Percentiles rank a stretch among this genome's conserved stretches.
These are phyloP conservation scores for Periconia sp. DNA, from an alignment of 2,329 filamentous ascomycete species.

Conservation along the genomic window DNA sequence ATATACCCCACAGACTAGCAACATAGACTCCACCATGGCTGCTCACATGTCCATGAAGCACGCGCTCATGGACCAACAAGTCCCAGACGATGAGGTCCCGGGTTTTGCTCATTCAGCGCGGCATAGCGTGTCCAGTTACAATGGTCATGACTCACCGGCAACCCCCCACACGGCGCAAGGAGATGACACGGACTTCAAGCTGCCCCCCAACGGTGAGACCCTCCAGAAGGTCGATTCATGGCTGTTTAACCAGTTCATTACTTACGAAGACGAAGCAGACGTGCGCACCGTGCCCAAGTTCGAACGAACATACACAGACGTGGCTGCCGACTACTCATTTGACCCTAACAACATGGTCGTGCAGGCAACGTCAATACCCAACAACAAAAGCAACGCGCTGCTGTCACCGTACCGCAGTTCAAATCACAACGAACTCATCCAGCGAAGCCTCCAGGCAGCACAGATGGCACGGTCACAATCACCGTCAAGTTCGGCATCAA, in stretches of 20 bases:
- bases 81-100: constrained; percentile 51
- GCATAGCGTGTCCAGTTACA: constrained; percentile 61
- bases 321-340: constrained; percentile 83
- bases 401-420: constrained; percentile 54
- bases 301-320: constrained; percentile 82
- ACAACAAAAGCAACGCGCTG: constrained; percentile 54
- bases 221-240: constrained; percentile 44
- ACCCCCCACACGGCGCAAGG: constrained; percentile 60
- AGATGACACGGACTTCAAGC: constrained; percentile 56
- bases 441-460: constrained; percentile 75
- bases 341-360: constrained; percentile 67
- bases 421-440: constrained; percentile 58
- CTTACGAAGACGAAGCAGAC: constrained; percentile 58
- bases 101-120: constrained; percentile 57
- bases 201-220: constrained; percentile 59
- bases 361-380: constrained; percentile 43
- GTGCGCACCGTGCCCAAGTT: constrained; percentile 67
- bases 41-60: constrained; percentile 64
- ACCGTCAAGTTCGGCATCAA: constrained; percentile 53
- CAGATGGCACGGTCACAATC: constrained; percentile 68
- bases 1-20: constrained; percentile 46
- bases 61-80: constrained; percentile 55
- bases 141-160: constrained; percentile 63
- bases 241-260: constrained; percentile 69
- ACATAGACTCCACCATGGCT: constrained; percentile 48